Evolutionary conservation across 495 filamentous ascomycete species (phyloP).

Genomic region (Hypoxylon subgilvum): DNA sequence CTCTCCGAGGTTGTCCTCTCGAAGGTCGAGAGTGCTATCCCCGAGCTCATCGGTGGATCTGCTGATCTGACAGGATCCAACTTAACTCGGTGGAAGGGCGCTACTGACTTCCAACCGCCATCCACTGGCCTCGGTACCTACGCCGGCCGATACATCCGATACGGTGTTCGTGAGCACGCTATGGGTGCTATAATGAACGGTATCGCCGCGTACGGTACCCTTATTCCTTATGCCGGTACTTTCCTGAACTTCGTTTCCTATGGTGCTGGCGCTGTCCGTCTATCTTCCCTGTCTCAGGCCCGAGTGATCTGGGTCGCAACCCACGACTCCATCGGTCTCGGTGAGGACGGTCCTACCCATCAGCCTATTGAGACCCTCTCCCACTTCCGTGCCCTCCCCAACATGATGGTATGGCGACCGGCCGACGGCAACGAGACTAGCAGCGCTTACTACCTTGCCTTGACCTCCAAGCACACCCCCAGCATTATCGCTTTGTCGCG

Average conservation of each 20-base stretch:
- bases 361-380: conserved; percentile 99
- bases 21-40: conserved; percentile 81
- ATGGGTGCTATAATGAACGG: conserved; percentile 99
- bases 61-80: conserved; percentile 98
- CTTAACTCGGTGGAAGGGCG: conserved; percentile 97
- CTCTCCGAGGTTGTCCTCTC: conserved; percentile 92
- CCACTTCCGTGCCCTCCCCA: conserved; percentile 98
- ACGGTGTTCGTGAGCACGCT: conserved; percentile 95
- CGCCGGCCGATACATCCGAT: conserved; percentile 91
- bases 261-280: conserved; percentile 90
- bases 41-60: conserved; percentile 93
- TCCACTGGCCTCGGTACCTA: conserved; percentile 83
- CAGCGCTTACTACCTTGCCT: conserved; percentile 94
- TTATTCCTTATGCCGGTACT: conserved; percentile 92
- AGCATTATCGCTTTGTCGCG: conserved; percentile 92
- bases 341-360: conserved; percentile 98
- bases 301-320: conserved; percentile 96
- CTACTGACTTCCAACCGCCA: conserved; percentile 96
- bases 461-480: conserved; percentile 90
- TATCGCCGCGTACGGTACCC: conserved; percentile 90
- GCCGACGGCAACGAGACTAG: conserved; percentile 98
- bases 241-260: conserved; percentile 99
- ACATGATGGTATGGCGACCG: conserved; percentile 99
- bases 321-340: conserved; percentile 99
- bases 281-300: conserved; percentile 89